A percentile compares a stretch with the other conserved stretches of the same genome.
Evolutionary conservation across 192 early-diverging fungal genomes (phyloP).

Genomic region (Coemansia sp.): DNA sequence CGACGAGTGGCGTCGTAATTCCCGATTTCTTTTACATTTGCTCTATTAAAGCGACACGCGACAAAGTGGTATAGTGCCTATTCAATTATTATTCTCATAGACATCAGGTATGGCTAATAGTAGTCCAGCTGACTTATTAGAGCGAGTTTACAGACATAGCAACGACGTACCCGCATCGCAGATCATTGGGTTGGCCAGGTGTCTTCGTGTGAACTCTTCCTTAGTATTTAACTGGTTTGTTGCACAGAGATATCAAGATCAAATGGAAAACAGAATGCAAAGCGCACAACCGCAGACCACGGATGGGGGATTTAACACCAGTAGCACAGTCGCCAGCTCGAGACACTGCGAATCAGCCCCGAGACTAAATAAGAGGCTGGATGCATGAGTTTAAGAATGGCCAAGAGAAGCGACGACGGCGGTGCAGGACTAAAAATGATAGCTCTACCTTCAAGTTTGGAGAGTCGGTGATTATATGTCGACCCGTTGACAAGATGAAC

Average conservation of each 20-base stretch:
- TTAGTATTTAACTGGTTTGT: neutral
- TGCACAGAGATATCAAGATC: neutral
- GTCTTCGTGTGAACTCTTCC: neutral
- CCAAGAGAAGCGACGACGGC: neutral
- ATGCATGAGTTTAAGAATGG: neutral
- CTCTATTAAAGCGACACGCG: neutral
- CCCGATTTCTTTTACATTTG: neutral
- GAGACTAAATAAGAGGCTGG: neutral
- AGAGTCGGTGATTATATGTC: neutral
- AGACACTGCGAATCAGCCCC: neutral
- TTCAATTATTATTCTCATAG: neutral
- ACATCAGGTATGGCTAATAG: neutral
- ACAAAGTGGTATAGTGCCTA: neutral
- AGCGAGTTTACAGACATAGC: neutral
- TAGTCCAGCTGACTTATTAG: neutral
- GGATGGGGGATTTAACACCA: neutral
- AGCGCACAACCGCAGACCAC: neutral
- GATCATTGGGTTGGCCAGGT: neutral
- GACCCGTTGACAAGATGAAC: conserved; percentile 3
- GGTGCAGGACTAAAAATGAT: neutral
- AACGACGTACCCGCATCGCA: neutral
- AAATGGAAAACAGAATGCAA: too few relatives aligned
- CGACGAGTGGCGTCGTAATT: neutral
- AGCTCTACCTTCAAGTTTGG: neutral
- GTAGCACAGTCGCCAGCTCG: neutral